These are phyloP conservation scores for Gryganskiella cystojenkinii DNA, from an alignment of 192 early-diverging fungal genomes.

Conservation along the genomic window DNA sequence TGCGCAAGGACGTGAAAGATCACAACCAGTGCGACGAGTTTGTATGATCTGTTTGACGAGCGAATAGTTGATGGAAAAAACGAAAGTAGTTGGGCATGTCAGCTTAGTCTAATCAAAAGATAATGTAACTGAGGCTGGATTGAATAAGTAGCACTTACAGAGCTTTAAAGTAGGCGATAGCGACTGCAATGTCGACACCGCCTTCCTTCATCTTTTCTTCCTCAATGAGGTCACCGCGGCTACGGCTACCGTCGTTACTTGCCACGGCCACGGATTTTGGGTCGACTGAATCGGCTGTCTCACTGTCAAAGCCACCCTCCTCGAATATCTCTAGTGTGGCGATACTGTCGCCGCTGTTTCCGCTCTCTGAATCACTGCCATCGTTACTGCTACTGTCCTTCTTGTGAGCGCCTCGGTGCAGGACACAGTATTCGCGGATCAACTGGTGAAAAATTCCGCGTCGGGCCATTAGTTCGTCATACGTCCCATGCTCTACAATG, in stretches of 20 bases:
- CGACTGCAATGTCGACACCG: constrained; percentile 2
- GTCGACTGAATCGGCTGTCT: not conserved
- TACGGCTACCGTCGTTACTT: not conserved
- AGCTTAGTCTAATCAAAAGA: not conserved
- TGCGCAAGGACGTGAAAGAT: constrained; percentile 55
- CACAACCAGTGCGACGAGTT: constrained; percentile 58
- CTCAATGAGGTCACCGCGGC: constrained; percentile 21
- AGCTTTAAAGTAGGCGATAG: constrained; percentile 38
- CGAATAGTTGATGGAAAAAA: constrained; percentile 68
- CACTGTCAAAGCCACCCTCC: not conserved
- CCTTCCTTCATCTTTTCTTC: constrained; percentile 32
- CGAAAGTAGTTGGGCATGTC: constrained; percentile 60
- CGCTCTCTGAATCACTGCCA: not conserved
- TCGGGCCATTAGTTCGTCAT: constrained; percentile 57
- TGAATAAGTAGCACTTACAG: constrained; percentile 14
- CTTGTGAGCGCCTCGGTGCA: too few species aligned
- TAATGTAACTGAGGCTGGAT: constrained; percentile 21
- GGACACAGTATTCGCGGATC: constrained; percentile 40
- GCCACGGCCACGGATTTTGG: not conserved
- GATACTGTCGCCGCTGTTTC: not conserved
- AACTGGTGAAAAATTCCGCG: constrained; percentile 52
- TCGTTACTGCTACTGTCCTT: too few species aligned
- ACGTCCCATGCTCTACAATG: constrained; percentile 67
- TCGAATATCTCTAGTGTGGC: constrained; percentile 41
- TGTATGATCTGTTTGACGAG: constrained; percentile 21